phyloP scores from a whole-genome alignment of 306 rosid species.

The Rubus parviflorus region DNA sequence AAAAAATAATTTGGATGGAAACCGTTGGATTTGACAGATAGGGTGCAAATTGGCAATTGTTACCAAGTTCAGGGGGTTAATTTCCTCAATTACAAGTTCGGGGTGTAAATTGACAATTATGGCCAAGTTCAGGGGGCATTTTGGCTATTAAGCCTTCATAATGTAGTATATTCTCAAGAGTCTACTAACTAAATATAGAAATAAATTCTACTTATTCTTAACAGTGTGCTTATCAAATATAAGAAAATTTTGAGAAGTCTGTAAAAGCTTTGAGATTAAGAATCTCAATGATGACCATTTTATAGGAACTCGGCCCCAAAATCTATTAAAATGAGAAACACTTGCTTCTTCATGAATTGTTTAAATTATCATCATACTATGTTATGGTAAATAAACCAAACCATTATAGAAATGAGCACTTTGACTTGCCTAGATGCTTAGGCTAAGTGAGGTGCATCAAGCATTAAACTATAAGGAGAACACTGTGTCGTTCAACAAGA shows the following conservation, averaged over 20 bases:
- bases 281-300: neutral
- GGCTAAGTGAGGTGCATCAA: slow-evolving; percentile 12
- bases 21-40: too few species aligned
- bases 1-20: too few species aligned
- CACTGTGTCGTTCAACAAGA: slow-evolving; percentile 8
- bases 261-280: neutral
- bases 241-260: neutral
- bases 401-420: neutral
- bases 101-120: too few species aligned
- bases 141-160: too few species aligned
- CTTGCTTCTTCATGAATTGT: neutral
- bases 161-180: neutral
- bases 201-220: too few species aligned
- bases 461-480: neutral
- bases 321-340: neutral
- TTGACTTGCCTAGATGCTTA: slow-evolving; percentile 30
- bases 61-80: too few species aligned
- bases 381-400: neutral
- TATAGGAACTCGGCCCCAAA: neutral
- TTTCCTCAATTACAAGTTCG: too few species aligned
- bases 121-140: too few species aligned
- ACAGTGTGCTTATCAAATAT: neutral
- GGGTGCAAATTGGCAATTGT: too few species aligned
- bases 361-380: neutral
- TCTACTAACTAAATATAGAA: neutral